A percentile compares a stretch with the other conserved stretches of the same genome.
Conservation (phyloP, 1,284 basidiomycete species). For the Pyrrhoderma lamaoense region DNA sequence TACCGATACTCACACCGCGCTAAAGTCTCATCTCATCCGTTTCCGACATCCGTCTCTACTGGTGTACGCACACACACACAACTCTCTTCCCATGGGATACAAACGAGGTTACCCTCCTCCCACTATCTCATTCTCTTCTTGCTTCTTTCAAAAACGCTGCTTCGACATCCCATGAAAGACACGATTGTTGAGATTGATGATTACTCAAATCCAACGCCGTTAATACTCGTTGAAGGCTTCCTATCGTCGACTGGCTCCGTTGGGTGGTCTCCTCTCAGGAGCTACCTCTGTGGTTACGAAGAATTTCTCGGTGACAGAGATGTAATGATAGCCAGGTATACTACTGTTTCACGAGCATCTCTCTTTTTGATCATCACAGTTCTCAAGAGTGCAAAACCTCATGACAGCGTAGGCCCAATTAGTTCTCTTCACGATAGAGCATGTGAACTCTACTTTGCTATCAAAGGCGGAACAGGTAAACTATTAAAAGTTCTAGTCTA, state of each 20-base stretch:
- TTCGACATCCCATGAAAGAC: too few species aligned
- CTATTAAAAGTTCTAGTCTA: conserved; percentile 4
- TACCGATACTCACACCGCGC: too few species aligned
- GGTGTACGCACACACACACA: too few species aligned
- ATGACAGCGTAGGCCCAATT: conserved; percentile 39
- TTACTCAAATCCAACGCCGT: conserved; percentile 26
- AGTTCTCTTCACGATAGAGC: conserved; percentile 53
- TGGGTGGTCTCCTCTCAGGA: conserved; percentile 39
- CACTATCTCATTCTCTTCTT: background rate
- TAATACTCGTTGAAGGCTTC: conserved; percentile 51
- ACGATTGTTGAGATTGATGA: background rate
- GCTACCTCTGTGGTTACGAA: conserved; percentile 27
- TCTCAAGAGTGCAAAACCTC: background rate
- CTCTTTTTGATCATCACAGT: background rate
- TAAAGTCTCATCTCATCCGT: too few species aligned
- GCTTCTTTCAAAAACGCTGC: too few species aligned
- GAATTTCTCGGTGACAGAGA: conserved; percentile 22
- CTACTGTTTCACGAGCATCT: conserved; percentile 3
- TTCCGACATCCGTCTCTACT: too few species aligned
- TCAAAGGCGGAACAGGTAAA: conserved; percentile 42
- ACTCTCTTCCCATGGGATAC: too few species aligned
- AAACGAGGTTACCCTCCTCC: background rate
- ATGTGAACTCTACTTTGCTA: conserved; percentile 48
- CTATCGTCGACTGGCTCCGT: conserved; percentile 35
- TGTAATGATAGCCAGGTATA: conserved; percentile 35